Evolutionary conservation across 345 rosid species (phyloP), one percentile per base, ranked within the genome.

Genomic region (Noccaea bulbosa): DNA sequence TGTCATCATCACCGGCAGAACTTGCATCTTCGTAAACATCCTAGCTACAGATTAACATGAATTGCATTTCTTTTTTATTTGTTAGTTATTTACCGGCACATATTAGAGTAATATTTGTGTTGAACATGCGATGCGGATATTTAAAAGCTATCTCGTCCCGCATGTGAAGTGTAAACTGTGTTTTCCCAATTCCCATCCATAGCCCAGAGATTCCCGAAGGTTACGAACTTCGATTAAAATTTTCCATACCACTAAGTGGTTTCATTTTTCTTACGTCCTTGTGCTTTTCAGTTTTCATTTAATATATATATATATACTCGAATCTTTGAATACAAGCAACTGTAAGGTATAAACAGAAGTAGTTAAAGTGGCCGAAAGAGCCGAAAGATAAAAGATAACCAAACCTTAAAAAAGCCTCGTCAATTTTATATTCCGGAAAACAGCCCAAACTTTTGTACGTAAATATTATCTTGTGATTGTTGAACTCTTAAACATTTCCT

Each of bases 341-440:
- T 30, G 17, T 20, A 32, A 47, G 61, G 58, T 46, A 64, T n/a
- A 64, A 8, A 32, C 11, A 47, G 20, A 46, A 54, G 45, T 38
- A 47, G n/a, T 17, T 47, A 59, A 70, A 38, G 68, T 73, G 59
- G 74, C 74, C 72, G 77, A 68, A 67, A 67, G 71, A 67, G 53
- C 72, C 63, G 72, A 56, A 73, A 65, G 77, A 32, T 40, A 41
- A 56, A 73, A 65, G 77, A 32, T 40, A 41, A 46, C 27, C 4
- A 37, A 30, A 24, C 2, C 35, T 45, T 3, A 35, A 11, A 54
- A 64, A 11, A n/a, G 5, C 48, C 7, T 16, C 4, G 15, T 14
- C 24, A 10, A 10, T 37, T 41, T 51, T 53, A 9, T 72, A 54
- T 7, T 54, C 44, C 22, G 20, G 3, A n/a, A 17, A 54, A 45